These are phyloP conservation scores for Anthoceros angustus DNA, from an alignment of 225 moss, liverwort and hornwort genomes.

Conservation along the genomic window DNA sequence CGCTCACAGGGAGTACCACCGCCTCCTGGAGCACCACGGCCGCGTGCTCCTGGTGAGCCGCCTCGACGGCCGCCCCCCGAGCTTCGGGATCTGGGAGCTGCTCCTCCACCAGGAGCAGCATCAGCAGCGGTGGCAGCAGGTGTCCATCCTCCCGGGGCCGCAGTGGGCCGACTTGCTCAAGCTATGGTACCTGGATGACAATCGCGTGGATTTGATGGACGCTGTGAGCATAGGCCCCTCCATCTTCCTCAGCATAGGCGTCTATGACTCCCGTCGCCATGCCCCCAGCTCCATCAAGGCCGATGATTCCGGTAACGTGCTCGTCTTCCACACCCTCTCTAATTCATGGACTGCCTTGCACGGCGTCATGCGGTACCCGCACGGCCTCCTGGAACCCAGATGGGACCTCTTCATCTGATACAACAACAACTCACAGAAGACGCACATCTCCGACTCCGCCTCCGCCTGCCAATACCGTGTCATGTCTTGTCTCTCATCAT, in stretches of 20 bases:
- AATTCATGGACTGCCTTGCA: not conserved
- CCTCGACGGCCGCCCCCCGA: not conserved
- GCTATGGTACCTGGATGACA: not conserved
- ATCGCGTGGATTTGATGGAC: not conserved
- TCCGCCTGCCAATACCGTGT: not conserved
- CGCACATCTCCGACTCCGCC: not conserved
- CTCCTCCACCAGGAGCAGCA: not conserved
- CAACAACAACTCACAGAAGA: not conserved
- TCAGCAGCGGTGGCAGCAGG: not conserved
- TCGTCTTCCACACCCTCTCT: not conserved
- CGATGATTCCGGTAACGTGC: not conserved
- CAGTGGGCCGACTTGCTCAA: not conserved
- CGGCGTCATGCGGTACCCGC: not conserved
- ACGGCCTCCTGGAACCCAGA: not conserved
- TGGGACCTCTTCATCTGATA: constrained; percentile 4
- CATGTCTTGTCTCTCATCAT: too few relatives aligned
- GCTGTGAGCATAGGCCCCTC: not conserved
- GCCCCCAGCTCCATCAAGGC: not conserved
- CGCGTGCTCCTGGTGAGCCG: not conserved
- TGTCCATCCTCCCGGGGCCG: not conserved
- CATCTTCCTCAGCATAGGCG: constrained; percentile 5
- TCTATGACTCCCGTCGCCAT: not conserved
- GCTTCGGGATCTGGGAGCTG: constrained; percentile 3
- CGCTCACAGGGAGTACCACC: not conserved
- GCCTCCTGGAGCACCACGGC: constrained; percentile 4